Conservation (phyloP, 768 basidiomycete species). For the Glaciozyma antarctica region DNA sequence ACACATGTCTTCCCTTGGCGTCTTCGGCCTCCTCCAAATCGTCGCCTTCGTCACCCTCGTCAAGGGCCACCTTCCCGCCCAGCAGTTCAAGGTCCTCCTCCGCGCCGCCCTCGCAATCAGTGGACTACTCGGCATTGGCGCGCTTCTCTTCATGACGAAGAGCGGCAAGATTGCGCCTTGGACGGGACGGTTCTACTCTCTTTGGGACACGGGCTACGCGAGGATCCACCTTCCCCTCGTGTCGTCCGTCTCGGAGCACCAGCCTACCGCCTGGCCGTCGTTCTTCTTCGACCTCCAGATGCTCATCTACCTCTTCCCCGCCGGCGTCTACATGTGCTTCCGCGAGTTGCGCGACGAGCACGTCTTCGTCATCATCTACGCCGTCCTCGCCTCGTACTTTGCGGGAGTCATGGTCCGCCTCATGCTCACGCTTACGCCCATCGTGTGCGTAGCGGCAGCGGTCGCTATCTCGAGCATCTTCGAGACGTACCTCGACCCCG, state of each 20-base stretch:
- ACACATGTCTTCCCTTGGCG: constrained; percentile 95
- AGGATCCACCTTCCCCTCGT: constrained; percentile 46
- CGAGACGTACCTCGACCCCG: constrained; percentile 81
- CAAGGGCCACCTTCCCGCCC: constrained; percentile 75
- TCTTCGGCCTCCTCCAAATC: constrained; percentile 92
- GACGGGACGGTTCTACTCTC: constrained; percentile 99
- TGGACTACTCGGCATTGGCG: constrained; percentile 61
- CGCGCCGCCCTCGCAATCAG: constrained; percentile 56
- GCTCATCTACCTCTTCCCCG: constrained; percentile 95
- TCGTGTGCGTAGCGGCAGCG: constrained; percentile 87
- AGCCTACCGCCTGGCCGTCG: constrained; percentile 98
- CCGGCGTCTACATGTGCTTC: constrained; percentile 91
- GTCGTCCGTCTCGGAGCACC: constrained; percentile 97
- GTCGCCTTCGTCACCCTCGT: constrained; percentile 87
- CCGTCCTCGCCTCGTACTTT: constrained; percentile 91
- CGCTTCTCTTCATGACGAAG: constrained; percentile 72
- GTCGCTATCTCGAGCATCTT: constrained; percentile 79
- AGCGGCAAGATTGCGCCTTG: constrained; percentile 95
- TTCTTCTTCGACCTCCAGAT: constrained; percentile 99
- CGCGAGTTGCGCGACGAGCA: constrained; percentile 89
- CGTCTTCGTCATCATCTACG: constrained; percentile 95
- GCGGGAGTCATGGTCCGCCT: constrained; percentile 99
- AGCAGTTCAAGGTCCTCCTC: constrained; percentile 81
- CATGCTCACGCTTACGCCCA: constrained; percentile 93
- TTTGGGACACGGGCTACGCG: constrained; percentile 99